Base-by-base conservation (phyloP, 257 asterid species). In the Dorcoceras hygrometricum region DNA sequence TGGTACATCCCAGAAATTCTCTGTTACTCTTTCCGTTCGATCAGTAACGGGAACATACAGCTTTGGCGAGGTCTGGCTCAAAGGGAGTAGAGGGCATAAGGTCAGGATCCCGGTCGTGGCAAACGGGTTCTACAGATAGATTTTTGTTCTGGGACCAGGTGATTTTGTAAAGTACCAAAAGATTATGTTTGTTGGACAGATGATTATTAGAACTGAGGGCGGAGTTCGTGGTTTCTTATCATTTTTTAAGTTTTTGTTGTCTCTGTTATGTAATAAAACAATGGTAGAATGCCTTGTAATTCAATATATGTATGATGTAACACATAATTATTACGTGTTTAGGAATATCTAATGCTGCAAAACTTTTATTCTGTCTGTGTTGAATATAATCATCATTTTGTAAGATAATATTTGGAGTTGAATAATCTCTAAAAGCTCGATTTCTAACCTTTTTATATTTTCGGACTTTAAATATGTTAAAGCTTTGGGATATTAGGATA, bases 61-160 rank as follows among this genome's bases (percentile, higher is more conserved):
- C 81, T 94, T 94, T 32, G 99, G 99, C 20, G 95, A 90, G 85
- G 89, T 94, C 65, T 18, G 71, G 50, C 81, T 94, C 76, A 89
- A 90, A 77, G 99, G 99, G 28, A 94, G 93, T 57, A 79, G 95
- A 74, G 88, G 96, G 59, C 99, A 94, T 76, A 90, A 80, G 86
- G 99, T 90, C 59, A 81, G 93, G 72, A 79, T 94, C 63, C 99
- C 96, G 1, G 95, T 94, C 5, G 95, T 80, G 63, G 91, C 91
- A 6, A 82, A 85, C 96, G 96, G 96, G n/a, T 88, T 81, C 51
- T 36, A 85, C 22, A 87, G 84, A 68, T 90, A 78, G 65, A 24
- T 57, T 20, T 20, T 23, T 8, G 14, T 32, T 34, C 9, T 6
- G 51, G 20, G 2, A 8, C 53, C 20, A 16, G 16, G 2, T 16